A percentile compares a stretch with the other conserved stretches of the same genome.
Evolutionary conservation across 2,329 filamentous ascomycete genomes (phyloP).

Genomic region (Epichloe uncinata): DNA sequence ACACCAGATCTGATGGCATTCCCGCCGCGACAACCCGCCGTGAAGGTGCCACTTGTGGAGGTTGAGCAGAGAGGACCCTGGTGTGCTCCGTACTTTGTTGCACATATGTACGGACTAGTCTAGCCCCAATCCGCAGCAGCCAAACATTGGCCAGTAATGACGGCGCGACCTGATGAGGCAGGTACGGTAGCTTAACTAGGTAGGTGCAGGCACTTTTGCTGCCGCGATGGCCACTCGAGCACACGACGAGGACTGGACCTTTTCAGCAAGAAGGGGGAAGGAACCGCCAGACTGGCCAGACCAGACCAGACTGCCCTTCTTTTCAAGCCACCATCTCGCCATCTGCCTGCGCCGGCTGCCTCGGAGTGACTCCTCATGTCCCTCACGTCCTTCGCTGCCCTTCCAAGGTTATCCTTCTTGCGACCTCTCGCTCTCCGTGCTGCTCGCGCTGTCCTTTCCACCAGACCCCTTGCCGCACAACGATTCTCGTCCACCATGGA

Average conservation of each 20-base stretch:
- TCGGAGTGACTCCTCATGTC: conserved; percentile 15
- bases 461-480: not conserved
- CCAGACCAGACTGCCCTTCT: no score
- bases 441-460: not conserved
- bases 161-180: not conserved
- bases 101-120: no score
- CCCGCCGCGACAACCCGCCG: no score
- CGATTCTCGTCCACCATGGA: conserved; percentile 34
- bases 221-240: not conserved
- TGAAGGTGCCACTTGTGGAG: no score
- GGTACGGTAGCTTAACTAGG: no score
- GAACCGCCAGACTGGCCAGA: not conserved
- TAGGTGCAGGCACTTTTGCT: conserved; percentile 2
- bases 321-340: not conserved
- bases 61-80: no score
- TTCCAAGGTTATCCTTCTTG: conserved; percentile 21
- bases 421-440: conserved; percentile 15
- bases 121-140: not conserved
- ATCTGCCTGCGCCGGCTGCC: conserved; percentile 4
- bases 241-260: not conserved
- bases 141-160: not conserved
- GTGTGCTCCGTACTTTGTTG: no score
- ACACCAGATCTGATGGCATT: no score
- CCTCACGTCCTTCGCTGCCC: conserved; percentile 21
- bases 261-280: not conserved